These are phyloP conservation scores for Hansenula anomala DNA, from an alignment of 1,139 yeast species.

Conservation along the genomic window DNA sequence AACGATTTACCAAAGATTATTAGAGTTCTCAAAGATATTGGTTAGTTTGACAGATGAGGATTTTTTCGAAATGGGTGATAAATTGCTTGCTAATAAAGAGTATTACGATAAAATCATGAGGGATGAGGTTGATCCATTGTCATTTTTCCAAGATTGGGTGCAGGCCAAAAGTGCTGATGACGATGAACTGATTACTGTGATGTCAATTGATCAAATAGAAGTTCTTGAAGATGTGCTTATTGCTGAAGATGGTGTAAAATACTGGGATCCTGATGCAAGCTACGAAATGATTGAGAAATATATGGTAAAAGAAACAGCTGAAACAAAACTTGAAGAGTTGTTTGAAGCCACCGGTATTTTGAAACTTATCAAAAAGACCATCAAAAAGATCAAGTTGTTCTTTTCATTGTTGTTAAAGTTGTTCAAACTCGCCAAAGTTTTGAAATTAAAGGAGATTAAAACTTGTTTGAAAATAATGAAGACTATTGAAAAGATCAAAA, in stretches of 20 bases:
- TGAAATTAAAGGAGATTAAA: slow-evolving; percentile 11
- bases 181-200: not conserved
- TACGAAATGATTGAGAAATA: not conserved
- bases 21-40: slow-evolving; percentile 1
- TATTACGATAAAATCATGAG: slow-evolving; percentile 1
- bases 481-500: slow-evolving; percentile 18
- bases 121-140: not conserved
- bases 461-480: slow-evolving; percentile 16
- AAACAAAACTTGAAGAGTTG: not conserved
- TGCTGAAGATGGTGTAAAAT: not conserved
- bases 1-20: slow-evolving; percentile 1
- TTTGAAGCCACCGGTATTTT: slow-evolving; percentile 11
- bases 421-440: slow-evolving; percentile 14
- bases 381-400: slow-evolving; percentile 12
- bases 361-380: slow-evolving; percentile 5
- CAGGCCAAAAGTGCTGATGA: slow-evolving; percentile 3
- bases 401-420: slow-evolving; percentile 11
- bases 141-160: not conserved
- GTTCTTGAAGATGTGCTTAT: not conserved
- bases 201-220: not conserved
- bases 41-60: slow-evolving; percentile 7
- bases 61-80: slow-evolving; percentile 2
- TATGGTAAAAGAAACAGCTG: not conserved
- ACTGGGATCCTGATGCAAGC: slow-evolving; percentile 3
- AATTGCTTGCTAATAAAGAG: not conserved